Evolutionary conservation across 257 asterid genomes (phyloP), one percentile per base, ranked within the genome.

Genomic region (Solanum microdontum): DNA sequence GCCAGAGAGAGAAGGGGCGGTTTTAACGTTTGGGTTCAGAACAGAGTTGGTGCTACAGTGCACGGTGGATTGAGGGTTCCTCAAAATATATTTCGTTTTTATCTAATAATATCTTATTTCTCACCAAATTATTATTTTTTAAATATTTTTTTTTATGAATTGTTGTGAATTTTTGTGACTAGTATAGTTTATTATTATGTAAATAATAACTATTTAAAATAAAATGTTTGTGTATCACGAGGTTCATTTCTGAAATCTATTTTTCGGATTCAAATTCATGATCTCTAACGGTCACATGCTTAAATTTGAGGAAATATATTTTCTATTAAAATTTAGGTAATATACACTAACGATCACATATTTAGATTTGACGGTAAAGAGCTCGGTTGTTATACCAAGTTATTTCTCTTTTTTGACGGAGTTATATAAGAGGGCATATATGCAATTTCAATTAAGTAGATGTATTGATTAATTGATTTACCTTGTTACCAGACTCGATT

Each of bases 1-100:
- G 77, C 62, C 72, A 76, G 28, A 33, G 83, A 73, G 39, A 45
- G 33, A 62, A 33, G 39, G 86, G 91, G 89, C 88, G 83, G 90
- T 89, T 87, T 86, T 79, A 87, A 85, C 91, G 88, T 87, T 87
- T 88, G 91, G 87, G 88, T 84, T 69, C 66, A 30, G 85, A 14
- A 3, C 14, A 23, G 68, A 70, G 19, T 24, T 4, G 12, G 37
- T 32, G 69, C 84, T 73, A 73, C 33, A 74, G 11, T 82, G 69
- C 85, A 14, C 85, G 69, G 85, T 82, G 28, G 69, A 82, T 48
- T 82, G 19, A 76, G 83, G 58, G 34, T 39, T 76, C 82, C 51
- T 74, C 82, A 21, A 74, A 74, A 74, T 11, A 74, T 36, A 21
- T 36, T 74, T 34, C 43, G 2, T 32, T 72, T 69, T 72, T 32